Percentiles rank a stretch among this genome's conserved stretches.
These are phyloP conservation scores for Desmodesmus armatus DNA, from an alignment of 139 green algal species.

Conservation along the genomic window DNA sequence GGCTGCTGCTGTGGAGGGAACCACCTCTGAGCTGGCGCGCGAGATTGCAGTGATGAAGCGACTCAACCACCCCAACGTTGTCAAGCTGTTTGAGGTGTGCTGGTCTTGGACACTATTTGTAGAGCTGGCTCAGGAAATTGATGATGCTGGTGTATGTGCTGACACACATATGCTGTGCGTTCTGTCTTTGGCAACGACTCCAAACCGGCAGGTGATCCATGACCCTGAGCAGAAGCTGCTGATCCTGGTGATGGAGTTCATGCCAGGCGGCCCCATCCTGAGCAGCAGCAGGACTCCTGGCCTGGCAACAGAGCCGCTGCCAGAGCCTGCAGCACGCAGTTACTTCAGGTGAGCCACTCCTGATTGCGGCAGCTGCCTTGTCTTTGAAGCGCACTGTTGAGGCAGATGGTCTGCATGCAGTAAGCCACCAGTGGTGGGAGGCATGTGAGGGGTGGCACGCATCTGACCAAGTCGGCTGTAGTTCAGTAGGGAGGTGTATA, in stretches of 20 bases:
- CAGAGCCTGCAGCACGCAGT: constrained; percentile 17
- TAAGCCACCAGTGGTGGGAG: too few relatives aligned
- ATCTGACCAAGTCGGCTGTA: too few relatives aligned
- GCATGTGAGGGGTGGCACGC: too few relatives aligned
- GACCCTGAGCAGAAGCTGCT: constrained; percentile 73
- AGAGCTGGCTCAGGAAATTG: too few relatives aligned
- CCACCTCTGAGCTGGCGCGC: constrained; percentile 14
- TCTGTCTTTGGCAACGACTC: not conserved
- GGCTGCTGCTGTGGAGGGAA: not conserved
- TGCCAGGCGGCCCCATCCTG: constrained; percentile 71
- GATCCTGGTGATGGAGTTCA: constrained; percentile 88
- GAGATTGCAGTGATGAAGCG: constrained; percentile 66
- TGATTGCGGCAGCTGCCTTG: not conserved
- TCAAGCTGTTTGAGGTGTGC: constrained; percentile 61
- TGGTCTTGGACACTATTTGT: too few relatives aligned
- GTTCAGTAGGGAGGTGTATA: too few relatives aligned
- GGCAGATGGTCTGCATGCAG: too few relatives aligned
- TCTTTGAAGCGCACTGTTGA: too few relatives aligned
- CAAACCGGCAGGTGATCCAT: constrained; percentile 70
- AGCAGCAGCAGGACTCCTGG: not conserved
- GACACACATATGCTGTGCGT: not conserved
- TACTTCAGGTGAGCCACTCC: constrained; percentile 47
- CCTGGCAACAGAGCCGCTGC: constrained; percentile 21
- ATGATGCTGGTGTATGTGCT: constrained; percentile 84
- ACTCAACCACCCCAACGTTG: constrained; percentile 61